phyloP scores from a whole-genome alignment of 2,329 filamentous ascomycete genomes.

The Microcyclospora tardicrescens region DNA sequence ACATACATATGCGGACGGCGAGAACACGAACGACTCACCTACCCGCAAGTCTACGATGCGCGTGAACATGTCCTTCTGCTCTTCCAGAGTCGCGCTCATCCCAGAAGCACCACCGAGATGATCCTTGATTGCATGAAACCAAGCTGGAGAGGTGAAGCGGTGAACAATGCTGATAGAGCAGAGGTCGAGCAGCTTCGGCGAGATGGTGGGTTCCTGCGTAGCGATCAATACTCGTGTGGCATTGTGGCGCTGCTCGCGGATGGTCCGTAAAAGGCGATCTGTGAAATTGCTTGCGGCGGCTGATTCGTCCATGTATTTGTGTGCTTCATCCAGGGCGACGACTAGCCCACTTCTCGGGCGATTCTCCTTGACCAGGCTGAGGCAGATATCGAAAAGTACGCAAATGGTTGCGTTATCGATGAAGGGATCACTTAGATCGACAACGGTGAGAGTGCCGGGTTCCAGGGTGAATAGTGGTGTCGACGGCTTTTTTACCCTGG shows the following conservation, averaged over 20 bases:
- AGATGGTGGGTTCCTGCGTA: constrained; percentile 65
- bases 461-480: constrained; percentile 16
- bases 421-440: constrained; percentile 63
- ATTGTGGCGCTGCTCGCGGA: constrained; percentile 59
- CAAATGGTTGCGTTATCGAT: constrained; percentile 55
- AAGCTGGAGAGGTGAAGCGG: constrained; percentile 54
- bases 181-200: constrained; percentile 53
- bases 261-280: constrained; percentile 46
- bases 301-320: constrained; percentile 56
- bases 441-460: constrained; percentile 46
- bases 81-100: constrained; percentile 4
- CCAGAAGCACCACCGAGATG: constrained; percentile 35
- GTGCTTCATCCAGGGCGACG: constrained; percentile 62
- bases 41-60: constrained; percentile 17
- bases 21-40: constrained; percentile 23
- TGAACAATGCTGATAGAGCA: constrained; percentile 62
- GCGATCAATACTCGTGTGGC: constrained; percentile 56
- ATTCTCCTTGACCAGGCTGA: constrained; percentile 43
- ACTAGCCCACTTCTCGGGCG: constrained; percentile 40
- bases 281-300: constrained; percentile 47
- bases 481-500: constrained; percentile 7
- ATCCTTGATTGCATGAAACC: constrained; percentile 38
- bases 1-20: constrained; percentile 16
- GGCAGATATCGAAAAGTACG: constrained; percentile 57
- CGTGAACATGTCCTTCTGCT: constrained; percentile 14